phyloP scores from a whole-genome alignment of 768 basidiomycete species.

The Suillus weaverae region DNA sequence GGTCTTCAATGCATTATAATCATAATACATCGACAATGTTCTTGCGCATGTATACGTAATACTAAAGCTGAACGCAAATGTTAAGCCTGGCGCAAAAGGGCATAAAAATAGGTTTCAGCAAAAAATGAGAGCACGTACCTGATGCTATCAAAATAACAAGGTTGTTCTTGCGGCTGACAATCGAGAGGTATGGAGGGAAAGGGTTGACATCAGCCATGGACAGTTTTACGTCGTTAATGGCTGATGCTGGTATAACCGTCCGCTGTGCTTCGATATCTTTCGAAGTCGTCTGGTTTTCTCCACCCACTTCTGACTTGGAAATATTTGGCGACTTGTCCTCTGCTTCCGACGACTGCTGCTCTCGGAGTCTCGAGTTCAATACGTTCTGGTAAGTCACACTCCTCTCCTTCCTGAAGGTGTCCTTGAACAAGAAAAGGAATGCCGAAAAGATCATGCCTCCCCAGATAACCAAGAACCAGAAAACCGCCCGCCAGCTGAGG shows the following conservation, averaged over 20 bases:
- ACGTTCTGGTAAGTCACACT: conserved; percentile 77
- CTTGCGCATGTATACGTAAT: conserved; percentile 74
- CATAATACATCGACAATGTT: conserved; percentile 63
- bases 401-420: conserved; percentile 82
- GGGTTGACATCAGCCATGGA: conserved; percentile 74
- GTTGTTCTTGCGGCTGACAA: conserved; percentile 68
- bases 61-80: conserved; percentile 71
- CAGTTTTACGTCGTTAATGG: conserved; percentile 43
- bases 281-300: background rate
- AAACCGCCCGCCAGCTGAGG: conserved; percentile 79
- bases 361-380: conserved; percentile 43
- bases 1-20: conserved; percentile 66
- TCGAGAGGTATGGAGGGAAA: conserved; percentile 55
- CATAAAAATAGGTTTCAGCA: background rate
- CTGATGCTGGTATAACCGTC: conserved; percentile 15
- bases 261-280: conserved; percentile 26
- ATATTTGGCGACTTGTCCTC: conserved; percentile 17
- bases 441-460: conserved; percentile 51
- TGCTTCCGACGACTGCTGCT: conserved; percentile 17
- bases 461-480: conserved; percentile 77
- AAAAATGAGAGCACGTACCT: conserved; percentile 18
- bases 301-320: conserved; percentile 1
- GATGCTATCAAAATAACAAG: conserved; percentile 50
- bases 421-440: conserved; percentile 69
- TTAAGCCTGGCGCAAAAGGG: conserved; percentile 45